Percentiles rank a stretch among this genome's conserved stretches.
Conservation (phyloP, 768 basidiomycete species). For the Pisolithus microcarpus region DNA sequence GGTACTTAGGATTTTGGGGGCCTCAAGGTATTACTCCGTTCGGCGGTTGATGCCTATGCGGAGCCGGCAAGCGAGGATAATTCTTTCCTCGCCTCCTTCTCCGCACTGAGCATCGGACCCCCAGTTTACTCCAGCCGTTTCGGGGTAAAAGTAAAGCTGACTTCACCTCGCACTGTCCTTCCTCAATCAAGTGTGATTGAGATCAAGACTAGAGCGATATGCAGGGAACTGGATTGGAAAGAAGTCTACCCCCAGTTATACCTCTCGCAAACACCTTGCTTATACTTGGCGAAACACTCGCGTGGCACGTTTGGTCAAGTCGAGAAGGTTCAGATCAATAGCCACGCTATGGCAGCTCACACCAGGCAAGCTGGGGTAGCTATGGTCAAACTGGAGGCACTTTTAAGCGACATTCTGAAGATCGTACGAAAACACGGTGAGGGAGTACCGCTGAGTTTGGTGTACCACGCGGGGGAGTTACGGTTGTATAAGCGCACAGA, state of each 20-base stretch:
- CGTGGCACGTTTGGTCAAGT: conserved; percentile 46
- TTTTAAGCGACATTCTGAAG: no score
- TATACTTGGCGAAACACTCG: conserved; percentile 38
- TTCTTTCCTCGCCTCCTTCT: conserved; percentile 17
- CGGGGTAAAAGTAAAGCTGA: conserved; percentile 16
- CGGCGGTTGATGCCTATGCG: conserved; percentile 43
- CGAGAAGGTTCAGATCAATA: conserved; percentile 38
- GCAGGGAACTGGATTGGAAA: conserved; percentile 42
- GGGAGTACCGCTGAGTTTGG: conserved; percentile 47
- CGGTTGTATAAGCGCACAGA: conserved; percentile 42
- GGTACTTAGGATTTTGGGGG: conserved; percentile 41
- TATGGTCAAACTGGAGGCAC: no score
- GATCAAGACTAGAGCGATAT: conserved; percentile 25
- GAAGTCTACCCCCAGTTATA: conserved; percentile 25
- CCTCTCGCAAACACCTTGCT: no score
- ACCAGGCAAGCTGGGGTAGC: conserved; percentile 1
- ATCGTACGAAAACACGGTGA: no score
- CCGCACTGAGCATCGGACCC: conserved; percentile 14
- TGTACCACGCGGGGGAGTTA: conserved; percentile 38
- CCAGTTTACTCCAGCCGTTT: neutral
- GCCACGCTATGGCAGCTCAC: conserved; percentile 17
- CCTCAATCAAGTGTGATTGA: conserved; percentile 32
- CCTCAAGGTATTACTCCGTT: conserved; percentile 47
- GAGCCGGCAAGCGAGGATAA: conserved; percentile 11
- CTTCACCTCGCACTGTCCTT: conserved; percentile 22